Base-by-base conservation (phyloP, 1,139 yeast species). In the Protomyces pachydermus region DNA sequence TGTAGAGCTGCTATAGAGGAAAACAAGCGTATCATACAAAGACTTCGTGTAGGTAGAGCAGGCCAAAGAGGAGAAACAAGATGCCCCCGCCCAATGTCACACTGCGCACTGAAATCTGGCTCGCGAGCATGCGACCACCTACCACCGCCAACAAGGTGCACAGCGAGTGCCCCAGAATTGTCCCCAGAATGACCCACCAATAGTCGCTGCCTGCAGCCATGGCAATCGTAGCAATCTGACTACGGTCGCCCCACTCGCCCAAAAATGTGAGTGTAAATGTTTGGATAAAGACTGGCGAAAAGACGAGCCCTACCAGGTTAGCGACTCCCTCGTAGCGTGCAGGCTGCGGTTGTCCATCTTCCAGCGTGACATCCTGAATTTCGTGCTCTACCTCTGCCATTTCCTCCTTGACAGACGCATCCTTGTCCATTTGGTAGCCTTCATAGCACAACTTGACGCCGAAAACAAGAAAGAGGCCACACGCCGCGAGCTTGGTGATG, bases 211-310 rank as follows among this genome's bases (percentile, higher is more conserved):
- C 97, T 0, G 98, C 97, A 57, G 98, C 98, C 95, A 93, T 88
- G 61, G 98, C 98, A 72, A 93, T 91, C 52, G 97, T 95, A 46
- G 98, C 97, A 64, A 93, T 90, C 77, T 93, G 99, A 14, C 97
- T 91, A 72, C 98, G 85, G 75, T 93, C 99, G 60, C 99, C 99
- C 96, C 98, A 91, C 78, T 93, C 99, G 66, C 97, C 98, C 65
- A 93, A 79, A 74, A 95, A 95, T 1, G 97, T 90, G 98, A 95
- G 91, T 63, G 86, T 85, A 74, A 93, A 93, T 3, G 93, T 95
- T 77, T 93, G 97, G 70, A 91, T 87, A 91, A 96, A 93, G 16
- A 86, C 78, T 1, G 98, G 98, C 4, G 96, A 87, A 62, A 93
- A 79, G 16, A 91, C 77, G 67, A 85, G 82, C 2, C 84, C 76